Conservation (phyloP, 2,329 filamentous ascomycete species). For the Sclerotinia sclerotiorum region DNA sequence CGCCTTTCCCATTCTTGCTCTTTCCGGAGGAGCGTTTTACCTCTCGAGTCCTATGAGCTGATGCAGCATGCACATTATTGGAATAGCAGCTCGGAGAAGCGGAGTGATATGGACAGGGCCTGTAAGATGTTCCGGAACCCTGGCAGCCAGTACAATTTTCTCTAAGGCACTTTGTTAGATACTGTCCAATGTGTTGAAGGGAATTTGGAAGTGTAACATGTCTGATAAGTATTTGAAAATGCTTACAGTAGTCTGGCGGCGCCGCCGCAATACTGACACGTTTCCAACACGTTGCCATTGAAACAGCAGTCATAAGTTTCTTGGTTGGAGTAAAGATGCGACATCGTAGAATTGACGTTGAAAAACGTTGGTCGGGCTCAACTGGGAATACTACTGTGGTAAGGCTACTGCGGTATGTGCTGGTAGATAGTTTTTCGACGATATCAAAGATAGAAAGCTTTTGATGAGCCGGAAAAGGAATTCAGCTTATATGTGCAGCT, state of each 20-base stretch:
- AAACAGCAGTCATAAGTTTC: neutral
- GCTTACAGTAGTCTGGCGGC: neutral
- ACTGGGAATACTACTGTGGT: neutral
- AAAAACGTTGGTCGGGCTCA: neutral
- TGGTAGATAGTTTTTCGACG: neutral
- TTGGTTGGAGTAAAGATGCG: neutral
- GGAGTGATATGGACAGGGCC: neutral
- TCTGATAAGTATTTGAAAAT: neutral
- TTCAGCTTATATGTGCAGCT: neutral
- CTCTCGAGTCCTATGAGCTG: neutral
- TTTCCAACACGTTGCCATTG: neutral
- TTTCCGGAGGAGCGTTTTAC: neutral
- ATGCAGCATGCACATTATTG: neutral
- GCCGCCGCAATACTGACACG: conserved; percentile 1
- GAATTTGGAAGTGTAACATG: neutral
- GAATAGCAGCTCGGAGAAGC: neutral
- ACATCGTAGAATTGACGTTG: neutral
- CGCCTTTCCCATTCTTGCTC: neutral
- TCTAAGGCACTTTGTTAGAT: neutral
- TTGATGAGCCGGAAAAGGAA: too few species aligned
- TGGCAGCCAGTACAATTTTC: neutral
- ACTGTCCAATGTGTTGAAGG: neutral
- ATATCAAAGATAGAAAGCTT: neutral
- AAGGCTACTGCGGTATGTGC: too few species aligned
- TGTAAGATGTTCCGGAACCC: neutral